phyloP scores from a whole-genome alignment of 176 grass and related monocot species.

The Cenchrus purpureus region DNA sequence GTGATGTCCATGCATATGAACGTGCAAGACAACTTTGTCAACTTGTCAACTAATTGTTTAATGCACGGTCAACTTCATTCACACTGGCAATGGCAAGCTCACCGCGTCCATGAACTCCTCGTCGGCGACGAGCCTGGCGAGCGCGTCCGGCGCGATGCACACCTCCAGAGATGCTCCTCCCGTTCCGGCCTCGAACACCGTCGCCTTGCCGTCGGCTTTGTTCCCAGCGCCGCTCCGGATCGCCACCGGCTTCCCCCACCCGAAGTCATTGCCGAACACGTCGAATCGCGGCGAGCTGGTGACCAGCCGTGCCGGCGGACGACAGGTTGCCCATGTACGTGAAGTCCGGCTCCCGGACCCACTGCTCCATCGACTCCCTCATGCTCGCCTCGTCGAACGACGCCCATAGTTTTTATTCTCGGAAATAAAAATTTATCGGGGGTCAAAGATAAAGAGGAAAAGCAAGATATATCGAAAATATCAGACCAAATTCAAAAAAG shows the following conservation, averaged over 20 bases:
- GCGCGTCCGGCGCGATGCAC: constrained; percentile 18
- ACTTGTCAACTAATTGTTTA: not conserved
- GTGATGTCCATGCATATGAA: too few species aligned
- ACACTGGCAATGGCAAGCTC: not conserved
- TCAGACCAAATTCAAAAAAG: too few species aligned
- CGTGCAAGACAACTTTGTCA: not conserved
- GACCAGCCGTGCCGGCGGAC: not conserved
- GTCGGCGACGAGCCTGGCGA: constrained; percentile 26
- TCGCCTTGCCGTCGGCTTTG: constrained; percentile 50
- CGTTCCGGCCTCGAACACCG: constrained; percentile 30
- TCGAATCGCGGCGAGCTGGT: constrained; percentile 58
- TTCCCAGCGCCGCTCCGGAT: constrained; percentile 43
- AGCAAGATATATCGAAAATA: too few species aligned
- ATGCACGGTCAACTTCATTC: not conserved
- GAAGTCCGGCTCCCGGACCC: constrained; percentile 23
- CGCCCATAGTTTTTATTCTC: not conserved
- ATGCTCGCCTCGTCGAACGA: constrained; percentile 32
- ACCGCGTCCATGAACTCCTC: constrained; percentile 33
- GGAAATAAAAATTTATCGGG: too few species aligned
- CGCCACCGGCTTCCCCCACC: constrained; percentile 50
- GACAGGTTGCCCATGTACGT: not conserved
- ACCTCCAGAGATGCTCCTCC: constrained; percentile 34
- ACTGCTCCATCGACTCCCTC: constrained; percentile 1
- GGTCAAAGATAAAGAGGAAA: too few species aligned
- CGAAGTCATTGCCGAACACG: constrained; percentile 54